These are phyloP conservation scores for Desmodesmus armatus DNA, from an alignment of 139 green algal species.

Conservation along the genomic window DNA sequence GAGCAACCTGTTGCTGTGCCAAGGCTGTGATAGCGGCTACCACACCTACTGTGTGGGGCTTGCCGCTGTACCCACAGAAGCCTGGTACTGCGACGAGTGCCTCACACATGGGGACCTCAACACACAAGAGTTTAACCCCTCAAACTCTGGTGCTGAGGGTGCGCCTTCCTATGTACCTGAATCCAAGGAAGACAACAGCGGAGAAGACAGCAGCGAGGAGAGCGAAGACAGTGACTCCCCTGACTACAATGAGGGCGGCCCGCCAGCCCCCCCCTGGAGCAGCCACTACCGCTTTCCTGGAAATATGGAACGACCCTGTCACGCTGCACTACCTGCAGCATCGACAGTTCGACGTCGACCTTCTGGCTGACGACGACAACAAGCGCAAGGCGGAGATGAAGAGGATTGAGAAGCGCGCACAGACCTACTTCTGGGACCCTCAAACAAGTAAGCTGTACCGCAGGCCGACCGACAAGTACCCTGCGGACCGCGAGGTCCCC, in stretches of 20 bases:
- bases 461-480: no score
- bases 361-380: not conserved
- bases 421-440: no score
- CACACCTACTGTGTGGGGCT: slow-evolving; percentile 2
- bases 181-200: not conserved
- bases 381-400: slow-evolving; percentile 1
- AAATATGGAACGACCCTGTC: not conserved
- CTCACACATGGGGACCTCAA: not conserved
- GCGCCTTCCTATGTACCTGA: not conserved
- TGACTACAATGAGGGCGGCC: not conserved
- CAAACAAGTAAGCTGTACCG: no score
- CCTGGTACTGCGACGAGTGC: slow-evolving; percentile 1
- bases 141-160: not conserved
- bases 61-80: not conserved
- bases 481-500: no score
- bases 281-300: not conserved
- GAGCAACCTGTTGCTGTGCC: slow-evolving; percentile 2
- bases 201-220: not conserved
- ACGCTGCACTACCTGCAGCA: not conserved
- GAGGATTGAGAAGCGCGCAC: not conserved
- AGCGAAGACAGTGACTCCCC: not conserved
- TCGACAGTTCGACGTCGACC: not conserved
- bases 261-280: no score
- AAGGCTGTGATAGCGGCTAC: not conserved
- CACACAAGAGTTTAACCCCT: not conserved